These are phyloP conservation scores for Dendrocalamus latiflorus DNA, from an alignment of 202 grass and related monocot species.

Conservation along the genomic window DNA sequence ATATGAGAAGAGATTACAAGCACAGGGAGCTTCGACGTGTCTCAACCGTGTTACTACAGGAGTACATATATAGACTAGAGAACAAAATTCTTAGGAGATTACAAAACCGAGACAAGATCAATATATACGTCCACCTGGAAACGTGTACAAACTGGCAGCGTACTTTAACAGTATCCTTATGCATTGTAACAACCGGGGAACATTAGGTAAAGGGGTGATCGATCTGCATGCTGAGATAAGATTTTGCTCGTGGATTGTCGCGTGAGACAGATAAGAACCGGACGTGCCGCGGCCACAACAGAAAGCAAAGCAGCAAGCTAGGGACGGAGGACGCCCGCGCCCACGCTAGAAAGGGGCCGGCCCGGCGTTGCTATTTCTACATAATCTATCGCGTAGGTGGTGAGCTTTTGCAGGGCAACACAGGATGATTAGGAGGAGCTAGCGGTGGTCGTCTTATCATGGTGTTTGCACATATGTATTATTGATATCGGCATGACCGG, in stretches of 20 bases:
- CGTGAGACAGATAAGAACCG: slow-evolving; percentile 1
- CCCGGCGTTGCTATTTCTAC: neutral
- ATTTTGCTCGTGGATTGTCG: neutral
- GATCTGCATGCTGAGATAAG: neutral
- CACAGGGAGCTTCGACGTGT: too few relatives aligned
- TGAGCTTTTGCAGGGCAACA: neutral
- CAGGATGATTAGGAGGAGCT: neutral
- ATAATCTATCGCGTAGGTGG: neutral
- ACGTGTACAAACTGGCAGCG: too few relatives aligned
- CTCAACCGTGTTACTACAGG: too few relatives aligned
- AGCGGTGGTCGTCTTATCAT: neutral
- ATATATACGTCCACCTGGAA: too few relatives aligned
- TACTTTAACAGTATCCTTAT: too few relatives aligned
- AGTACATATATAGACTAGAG: too few relatives aligned
- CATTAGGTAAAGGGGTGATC: neutral
- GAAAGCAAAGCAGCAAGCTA: neutral
- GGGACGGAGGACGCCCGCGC: neutral
- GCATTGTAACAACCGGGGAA: neutral
- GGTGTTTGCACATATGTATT: neutral
- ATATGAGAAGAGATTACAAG: too few relatives aligned
- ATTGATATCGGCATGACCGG: neutral
- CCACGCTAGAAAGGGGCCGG: neutral
- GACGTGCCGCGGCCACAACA: neutral
- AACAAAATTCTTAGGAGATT: too few relatives aligned
- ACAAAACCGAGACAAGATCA: too few relatives aligned